phyloP scores from a whole-genome alignment of 2,329 filamentous ascomycete genomes.

The Coniochaeta hoffmannii region DNA sequence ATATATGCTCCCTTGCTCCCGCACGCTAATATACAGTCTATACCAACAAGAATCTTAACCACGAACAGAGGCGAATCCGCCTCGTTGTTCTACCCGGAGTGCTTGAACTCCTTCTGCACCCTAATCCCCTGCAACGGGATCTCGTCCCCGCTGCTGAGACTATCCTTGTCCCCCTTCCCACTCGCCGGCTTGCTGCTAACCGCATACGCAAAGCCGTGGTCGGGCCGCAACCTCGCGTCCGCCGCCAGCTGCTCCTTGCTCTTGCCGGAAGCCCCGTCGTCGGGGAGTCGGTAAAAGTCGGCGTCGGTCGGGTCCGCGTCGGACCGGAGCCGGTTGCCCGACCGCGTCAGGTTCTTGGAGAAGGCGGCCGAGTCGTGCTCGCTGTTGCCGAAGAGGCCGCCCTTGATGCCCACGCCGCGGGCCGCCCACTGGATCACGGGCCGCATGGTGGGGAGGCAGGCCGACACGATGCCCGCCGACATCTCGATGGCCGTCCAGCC shows the following conservation, averaged over 20 bases:
- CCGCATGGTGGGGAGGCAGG: constrained; percentile 44
- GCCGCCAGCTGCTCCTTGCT: constrained; percentile 2
- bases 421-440: constrained; percentile 32
- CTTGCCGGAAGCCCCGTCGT: constrained; percentile 20
- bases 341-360: constrained; percentile 5
- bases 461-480: constrained; percentile 42
- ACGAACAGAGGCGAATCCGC: background rate
- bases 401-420: constrained; percentile 32
- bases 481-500: constrained; percentile 43
- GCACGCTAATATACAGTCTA: too few relatives aligned
- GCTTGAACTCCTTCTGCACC: constrained; percentile 28
- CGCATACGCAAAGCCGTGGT: constrained; percentile 23
- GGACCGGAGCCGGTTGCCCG: constrained; percentile 5
- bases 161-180: constrained; percentile 13
- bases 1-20: too few relatives aligned
- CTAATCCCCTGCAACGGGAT: constrained; percentile 30
- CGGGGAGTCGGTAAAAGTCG: constrained; percentile 24
- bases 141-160: constrained; percentile 24
- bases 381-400: constrained; percentile 20
- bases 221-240: constrained; percentile 22
- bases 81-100: constrained; percentile 9
- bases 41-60: background rate
- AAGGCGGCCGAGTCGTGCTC: constrained; percentile 6
- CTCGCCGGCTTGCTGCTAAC: constrained; percentile 18
- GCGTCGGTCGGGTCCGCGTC: constrained; percentile 5